These are phyloP conservation scores for Pichia scutulata DNA, from an alignment of 805 yeast genomes.

Conservation along the genomic window DNA sequence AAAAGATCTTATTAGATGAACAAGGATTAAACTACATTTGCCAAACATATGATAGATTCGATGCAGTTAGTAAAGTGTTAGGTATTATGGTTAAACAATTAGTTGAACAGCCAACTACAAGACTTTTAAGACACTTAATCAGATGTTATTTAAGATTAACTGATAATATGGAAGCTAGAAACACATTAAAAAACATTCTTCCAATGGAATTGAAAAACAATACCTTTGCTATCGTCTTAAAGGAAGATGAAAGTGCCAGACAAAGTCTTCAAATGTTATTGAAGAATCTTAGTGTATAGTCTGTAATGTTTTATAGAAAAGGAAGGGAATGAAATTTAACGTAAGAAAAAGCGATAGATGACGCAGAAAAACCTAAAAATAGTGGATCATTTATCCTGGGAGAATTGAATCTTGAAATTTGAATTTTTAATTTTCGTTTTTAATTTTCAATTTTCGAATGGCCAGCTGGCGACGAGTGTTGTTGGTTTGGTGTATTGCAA, in stretches of 20 bases:
- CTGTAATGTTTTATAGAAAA: not conserved
- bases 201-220: conserved; percentile 87
- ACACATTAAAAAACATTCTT: conserved; percentile 70
- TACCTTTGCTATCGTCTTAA: conserved; percentile 68
- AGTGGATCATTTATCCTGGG: too few relatives aligned
- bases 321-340: not conserved
- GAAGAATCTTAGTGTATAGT: conserved; percentile 34
- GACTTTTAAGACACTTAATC: conserved; percentile 86
- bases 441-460: not conserved
- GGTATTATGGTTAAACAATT: conserved; percentile 82
- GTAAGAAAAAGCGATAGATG: not conserved
- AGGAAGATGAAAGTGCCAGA: conserved; percentile 84
- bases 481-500: not conserved
- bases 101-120: conserved; percentile 65
- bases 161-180: conserved; percentile 86
- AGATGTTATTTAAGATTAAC: conserved; percentile 86
- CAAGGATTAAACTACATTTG: conserved; percentile 87
- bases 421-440: not conserved
- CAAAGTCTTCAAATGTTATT: conserved; percentile 80
- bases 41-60: conserved; percentile 90
- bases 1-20: conserved; percentile 86
- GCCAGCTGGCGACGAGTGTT: not conserved
- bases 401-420: not conserved
- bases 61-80: conserved; percentile 86
- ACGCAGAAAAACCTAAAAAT: not conserved